Conservation (phyloP, 768 basidiomycete genomes). For the Suillus americanus region DNA sequence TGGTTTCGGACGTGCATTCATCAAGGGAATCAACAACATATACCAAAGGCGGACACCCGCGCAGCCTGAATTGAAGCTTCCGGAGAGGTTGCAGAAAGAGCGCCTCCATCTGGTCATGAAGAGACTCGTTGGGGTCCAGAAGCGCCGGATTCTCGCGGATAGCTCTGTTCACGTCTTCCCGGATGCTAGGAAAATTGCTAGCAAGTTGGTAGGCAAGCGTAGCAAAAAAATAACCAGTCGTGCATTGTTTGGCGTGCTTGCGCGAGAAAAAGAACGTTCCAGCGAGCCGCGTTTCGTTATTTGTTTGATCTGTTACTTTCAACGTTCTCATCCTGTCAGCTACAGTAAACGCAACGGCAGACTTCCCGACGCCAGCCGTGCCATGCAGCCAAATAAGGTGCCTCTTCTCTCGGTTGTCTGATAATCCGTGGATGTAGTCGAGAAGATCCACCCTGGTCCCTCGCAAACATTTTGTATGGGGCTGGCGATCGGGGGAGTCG, state of each 20-base stretch:
- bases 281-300: neutral
- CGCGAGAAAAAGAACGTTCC: neutral
- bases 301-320: neutral
- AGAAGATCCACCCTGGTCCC: neutral
- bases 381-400: neutral
- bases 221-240: neutral
- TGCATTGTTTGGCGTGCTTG: neutral
- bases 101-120: neutral
- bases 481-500: neutral
- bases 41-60: neutral
- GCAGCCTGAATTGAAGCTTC: neutral
- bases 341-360: neutral
- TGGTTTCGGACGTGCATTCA: neutral
- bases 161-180: neutral
- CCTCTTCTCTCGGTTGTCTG: neutral
- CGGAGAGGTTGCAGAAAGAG: neutral
- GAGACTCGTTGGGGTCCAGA: neutral
- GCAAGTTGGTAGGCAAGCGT: neutral
- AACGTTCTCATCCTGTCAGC: neutral
- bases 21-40: neutral
- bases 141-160: neutral
- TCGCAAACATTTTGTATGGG: neutral
- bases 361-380: neutral
- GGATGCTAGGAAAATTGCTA: neutral
- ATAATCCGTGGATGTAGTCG: neutral